These are phyloP conservation scores for Saprolegnia diclina DNA, from an alignment of 352 stramenopile genomes.

Conservation along the genomic window DNA sequence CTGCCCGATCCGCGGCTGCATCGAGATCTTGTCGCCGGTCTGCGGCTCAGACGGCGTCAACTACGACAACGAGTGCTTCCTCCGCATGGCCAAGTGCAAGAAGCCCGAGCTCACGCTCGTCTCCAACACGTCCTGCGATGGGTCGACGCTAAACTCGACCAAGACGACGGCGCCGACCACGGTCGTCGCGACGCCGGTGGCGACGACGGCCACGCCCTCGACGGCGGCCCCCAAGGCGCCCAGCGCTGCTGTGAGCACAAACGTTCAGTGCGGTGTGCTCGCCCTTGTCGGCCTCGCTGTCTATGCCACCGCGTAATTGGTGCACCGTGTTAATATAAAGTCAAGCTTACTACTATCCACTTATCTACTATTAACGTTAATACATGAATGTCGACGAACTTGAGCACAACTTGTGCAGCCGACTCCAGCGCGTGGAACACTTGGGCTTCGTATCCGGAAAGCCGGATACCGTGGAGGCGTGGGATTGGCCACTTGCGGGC, in stretches of 20 bases:
- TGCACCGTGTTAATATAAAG: background rate
- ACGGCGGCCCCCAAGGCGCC: constrained; percentile 1
- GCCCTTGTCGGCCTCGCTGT: background rate
- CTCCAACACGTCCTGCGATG: constrained; percentile 1
- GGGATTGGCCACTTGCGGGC: background rate
- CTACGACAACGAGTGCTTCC: constrained; percentile 16
- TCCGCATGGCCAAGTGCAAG: constrained; percentile 16
- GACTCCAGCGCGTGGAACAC: no score
- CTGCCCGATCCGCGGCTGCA: background rate
- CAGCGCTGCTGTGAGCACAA: background rate
- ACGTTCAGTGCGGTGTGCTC: background rate
- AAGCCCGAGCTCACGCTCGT: background rate
- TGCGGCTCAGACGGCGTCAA: background rate
- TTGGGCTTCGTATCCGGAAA: background rate
- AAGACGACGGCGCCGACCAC: constrained; percentile 1
- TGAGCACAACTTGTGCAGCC: background rate
- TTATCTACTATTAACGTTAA: background rate
- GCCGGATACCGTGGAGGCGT: background rate
- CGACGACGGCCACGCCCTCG: background rate
- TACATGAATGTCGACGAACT: background rate
- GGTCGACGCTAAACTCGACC: background rate
- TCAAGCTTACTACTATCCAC: background rate
- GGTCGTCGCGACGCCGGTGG: background rate
- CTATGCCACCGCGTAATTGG: constrained; percentile 5
- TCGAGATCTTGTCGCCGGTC: background rate